Base-by-base conservation (phyloP, 2,329 filamentous ascomycete species). In the Pezicula radicicola region DNA sequence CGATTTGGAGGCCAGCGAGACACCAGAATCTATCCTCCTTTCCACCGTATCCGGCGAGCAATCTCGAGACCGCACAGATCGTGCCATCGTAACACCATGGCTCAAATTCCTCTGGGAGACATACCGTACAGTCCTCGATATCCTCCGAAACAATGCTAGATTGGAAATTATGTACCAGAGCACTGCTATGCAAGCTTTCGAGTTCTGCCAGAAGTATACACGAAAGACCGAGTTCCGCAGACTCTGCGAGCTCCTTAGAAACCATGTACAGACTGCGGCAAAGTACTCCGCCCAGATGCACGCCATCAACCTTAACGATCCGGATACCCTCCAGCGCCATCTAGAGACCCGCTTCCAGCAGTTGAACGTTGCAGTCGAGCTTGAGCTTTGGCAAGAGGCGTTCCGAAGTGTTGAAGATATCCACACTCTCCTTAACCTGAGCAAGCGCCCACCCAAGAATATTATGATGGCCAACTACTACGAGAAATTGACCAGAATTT, bases 391-490 rank as follows among this genome's bases (percentile, higher is more conserved):
- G 94, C 94, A 99, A 75, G 94, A 99, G 77, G 94, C 94, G 59
- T 99, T 99, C 88, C 89, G 94, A 72, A 97, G 91, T 68, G 93
- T 99, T 46, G 94, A 99, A 76, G 94, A 99, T 70, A 97, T 97
- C 63, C 94, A 99, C 77, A 97, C 92, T 48, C 84, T 99, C 50
- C 85, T 99, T 62, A 97, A 88, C 77, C 82, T 97, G 63, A 97
- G 93, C 87, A 97, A 97, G 83, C 89, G 94, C 51, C 92, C 92
- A 37, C 88, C 94, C 50, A 97, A 97, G 87, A 97, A 97, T 71
- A 81, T 97, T 69, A 97, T 99, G 94, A 99, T 99, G 94, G 94
- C 94, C 75, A 99, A 97, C 79, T 99, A 99, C 81, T 99, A 97
- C 74, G 94, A 99, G 81, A 97, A 97, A 78, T 85, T 99, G 53